Evolutionary conservation across 768 basidiomycete genomes (phyloP).

Genomic region (Termitomyces sp.): DNA sequence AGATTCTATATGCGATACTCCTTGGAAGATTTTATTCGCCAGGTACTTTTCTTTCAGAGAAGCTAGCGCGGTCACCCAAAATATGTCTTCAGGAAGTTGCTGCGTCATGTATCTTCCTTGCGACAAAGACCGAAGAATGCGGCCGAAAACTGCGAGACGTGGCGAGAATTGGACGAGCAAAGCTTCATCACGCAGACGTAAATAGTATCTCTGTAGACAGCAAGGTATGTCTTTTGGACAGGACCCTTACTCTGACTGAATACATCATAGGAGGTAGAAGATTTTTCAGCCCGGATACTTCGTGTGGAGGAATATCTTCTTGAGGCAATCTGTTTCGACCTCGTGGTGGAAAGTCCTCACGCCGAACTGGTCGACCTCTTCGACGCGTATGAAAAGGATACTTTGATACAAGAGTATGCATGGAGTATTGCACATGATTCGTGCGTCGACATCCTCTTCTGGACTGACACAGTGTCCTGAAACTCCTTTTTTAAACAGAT

Average conservation of each 20-base stretch:
- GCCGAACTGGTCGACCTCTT: constrained; percentile 72
- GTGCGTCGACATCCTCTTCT: constrained; percentile 37
- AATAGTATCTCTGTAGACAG: constrained; percentile 57
- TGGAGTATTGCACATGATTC: constrained; percentile 90
- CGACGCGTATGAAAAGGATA: constrained; percentile 45
- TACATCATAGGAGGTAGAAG: constrained; percentile 63
- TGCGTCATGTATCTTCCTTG: constrained; percentile 82
- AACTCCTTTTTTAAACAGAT: constrained; percentile 39
- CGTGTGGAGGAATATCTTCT: constrained; percentile 75
- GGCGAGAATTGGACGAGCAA: constrained; percentile 69
- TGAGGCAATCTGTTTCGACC: constrained; percentile 85
- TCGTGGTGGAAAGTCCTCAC: constrained; percentile 75
- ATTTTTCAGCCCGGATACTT: constrained; percentile 65
- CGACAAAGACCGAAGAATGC: constrained; percentile 91
- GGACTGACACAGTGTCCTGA: constrained; percentile 4
- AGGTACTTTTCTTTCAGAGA: constrained; percentile 39
- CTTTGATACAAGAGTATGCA: constrained; percentile 63
- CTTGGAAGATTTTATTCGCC: constrained; percentile 77
- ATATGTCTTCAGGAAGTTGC: constrained; percentile 62
- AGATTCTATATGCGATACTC: constrained; percentile 88
- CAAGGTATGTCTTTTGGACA: constrained; percentile 43
- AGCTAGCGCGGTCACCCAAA: constrained; percentile 4
- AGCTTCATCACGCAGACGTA: constrained; percentile 55
- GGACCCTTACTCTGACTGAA: constrained; percentile 1
- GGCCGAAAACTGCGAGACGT: constrained; percentile 85